phyloP scores from a whole-genome alignment of 2,329 filamentous ascomycete genomes.

The Nemania sp. region DNA sequence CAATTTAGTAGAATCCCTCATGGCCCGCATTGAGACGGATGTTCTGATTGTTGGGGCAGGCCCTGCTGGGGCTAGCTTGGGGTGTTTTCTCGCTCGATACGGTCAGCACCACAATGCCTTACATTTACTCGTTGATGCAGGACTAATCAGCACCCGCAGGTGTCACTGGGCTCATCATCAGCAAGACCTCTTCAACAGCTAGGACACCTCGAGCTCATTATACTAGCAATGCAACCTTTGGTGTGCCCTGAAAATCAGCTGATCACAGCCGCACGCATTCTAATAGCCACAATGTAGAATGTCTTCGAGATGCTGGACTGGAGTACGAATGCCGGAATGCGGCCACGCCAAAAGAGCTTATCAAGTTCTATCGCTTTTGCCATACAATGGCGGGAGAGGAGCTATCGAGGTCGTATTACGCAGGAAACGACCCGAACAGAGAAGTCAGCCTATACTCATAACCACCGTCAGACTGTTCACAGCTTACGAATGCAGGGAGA shows the following conservation, averaged over 20 bases:
- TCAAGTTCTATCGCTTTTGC: constrained; percentile 24
- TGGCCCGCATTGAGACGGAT: constrained; percentile 23
- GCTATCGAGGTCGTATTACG: constrained; percentile 22
- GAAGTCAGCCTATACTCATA: constrained; percentile 2
- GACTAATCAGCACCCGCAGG: constrained; percentile 9
- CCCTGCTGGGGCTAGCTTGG: constrained; percentile 23
- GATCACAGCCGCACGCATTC: background rate
- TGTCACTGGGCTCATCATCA: constrained; percentile 23
- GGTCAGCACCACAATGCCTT: background rate
- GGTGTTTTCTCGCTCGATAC: constrained; percentile 20
- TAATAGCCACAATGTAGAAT: constrained; percentile 13
- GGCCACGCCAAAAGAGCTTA: constrained; percentile 17
- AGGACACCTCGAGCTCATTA: constrained; percentile 23
- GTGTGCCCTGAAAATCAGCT: background rate
- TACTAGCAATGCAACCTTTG: constrained; percentile 23
- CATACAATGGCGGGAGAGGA: constrained; percentile 24
- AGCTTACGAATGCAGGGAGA: constrained; percentile 19
- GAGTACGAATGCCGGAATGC: constrained; percentile 16
- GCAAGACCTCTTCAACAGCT: constrained; percentile 23
- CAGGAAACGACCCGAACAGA: constrained; percentile 15
- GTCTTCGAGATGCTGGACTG: constrained; percentile 21
- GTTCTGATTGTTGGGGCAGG: constrained; percentile 25
- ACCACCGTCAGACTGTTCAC: background rate
- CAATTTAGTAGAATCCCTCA: background rate
- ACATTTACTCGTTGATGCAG: background rate